Percentiles rank a stretch among this genome's conserved stretches.
Conservation (phyloP, 306 rosid species). For the Echinosophora koreensis region DNA sequence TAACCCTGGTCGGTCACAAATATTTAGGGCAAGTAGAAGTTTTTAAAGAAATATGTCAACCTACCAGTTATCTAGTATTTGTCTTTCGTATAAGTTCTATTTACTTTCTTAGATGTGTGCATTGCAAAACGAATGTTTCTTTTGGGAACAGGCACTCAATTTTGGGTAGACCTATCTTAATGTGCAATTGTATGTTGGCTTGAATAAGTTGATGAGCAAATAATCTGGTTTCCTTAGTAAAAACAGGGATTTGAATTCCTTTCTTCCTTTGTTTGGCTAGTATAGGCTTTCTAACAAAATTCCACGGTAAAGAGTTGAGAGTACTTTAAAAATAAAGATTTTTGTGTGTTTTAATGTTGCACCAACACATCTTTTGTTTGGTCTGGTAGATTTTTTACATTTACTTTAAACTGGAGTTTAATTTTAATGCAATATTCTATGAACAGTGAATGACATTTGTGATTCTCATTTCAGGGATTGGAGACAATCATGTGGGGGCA, state of each 20-base stretch:
- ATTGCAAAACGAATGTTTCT: conserved; percentile 17
- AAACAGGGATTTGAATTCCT: neutral
- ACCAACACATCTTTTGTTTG: conserved; percentile 2
- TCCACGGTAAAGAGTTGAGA: neutral
- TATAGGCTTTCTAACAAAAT: neutral
- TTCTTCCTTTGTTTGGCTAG: neutral
- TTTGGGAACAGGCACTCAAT: neutral
- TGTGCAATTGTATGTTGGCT: conserved; percentile 17
- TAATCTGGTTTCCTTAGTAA: conserved; percentile 1
- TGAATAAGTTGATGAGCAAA: neutral
- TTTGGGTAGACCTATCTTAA: conserved; percentile 19
- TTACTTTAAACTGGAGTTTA: conserved; percentile 20
- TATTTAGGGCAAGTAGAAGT: conserved; percentile 27
- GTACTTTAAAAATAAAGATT: neutral
- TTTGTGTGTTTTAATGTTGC: conserved; percentile 17
- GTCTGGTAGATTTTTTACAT: conserved; percentile 16
- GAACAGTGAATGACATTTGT: conserved; percentile 39
- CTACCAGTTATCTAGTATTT: neutral
- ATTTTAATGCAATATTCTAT: conserved; percentile 1
- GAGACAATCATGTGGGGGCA: conserved; percentile 37
- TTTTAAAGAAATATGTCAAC: conserved; percentile 12
- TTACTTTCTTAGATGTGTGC: conserved; percentile 21
- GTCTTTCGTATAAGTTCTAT: conserved; percentile 16
- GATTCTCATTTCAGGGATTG: conserved; percentile 48
- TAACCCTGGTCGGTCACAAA: conserved; percentile 13